These are phyloP conservation scores for Saksenaea vasiformis DNA, from an alignment of 371 early-diverging fungal species.

Conservation along the genomic window DNA sequence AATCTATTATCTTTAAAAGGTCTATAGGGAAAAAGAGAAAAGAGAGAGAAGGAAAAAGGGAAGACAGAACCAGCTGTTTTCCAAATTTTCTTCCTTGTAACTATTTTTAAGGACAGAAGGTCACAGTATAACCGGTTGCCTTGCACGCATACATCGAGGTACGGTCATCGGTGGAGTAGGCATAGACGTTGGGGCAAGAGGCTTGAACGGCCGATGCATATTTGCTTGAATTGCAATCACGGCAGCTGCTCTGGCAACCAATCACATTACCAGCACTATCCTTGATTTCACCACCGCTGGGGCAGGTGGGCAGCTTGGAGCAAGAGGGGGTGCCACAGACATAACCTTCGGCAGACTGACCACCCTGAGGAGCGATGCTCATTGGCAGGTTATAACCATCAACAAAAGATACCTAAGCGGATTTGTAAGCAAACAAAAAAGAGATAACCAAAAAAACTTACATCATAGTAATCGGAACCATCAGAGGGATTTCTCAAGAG, in stretches of 20 bases:
- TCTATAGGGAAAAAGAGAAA: background rate
- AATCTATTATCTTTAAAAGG: background rate
- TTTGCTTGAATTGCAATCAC: constrained; percentile 27
- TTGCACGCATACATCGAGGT: constrained; percentile 24
- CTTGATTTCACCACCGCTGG: constrained; percentile 25
- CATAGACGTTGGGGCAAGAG: constrained; percentile 28
- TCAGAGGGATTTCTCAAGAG: constrained; percentile 22
- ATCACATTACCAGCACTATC: constrained; percentile 24
- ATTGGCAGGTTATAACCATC: constrained; percentile 45
- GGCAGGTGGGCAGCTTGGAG: constrained; percentile 31
- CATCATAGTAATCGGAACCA: constrained; percentile 35
- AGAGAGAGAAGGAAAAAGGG: background rate
- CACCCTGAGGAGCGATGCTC: constrained; percentile 26
- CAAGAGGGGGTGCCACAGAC: constrained; percentile 36
- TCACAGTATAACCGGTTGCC: constrained; percentile 21
- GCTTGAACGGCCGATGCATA: constrained; percentile 31
- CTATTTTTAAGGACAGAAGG: constrained; percentile 22
- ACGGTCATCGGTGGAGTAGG: constrained; percentile 33
- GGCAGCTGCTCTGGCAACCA: constrained; percentile 43
- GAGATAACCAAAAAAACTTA: constrained; percentile 30
- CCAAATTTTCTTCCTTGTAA: background rate
- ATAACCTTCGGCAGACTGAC: constrained; percentile 19
- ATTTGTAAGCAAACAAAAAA: constrained; percentile 16
- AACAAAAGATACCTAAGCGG: constrained; percentile 44
- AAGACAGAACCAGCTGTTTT: background rate